Base-by-base conservation (phyloP, 441 rosid species). In the Sinapis alba region DNA sequence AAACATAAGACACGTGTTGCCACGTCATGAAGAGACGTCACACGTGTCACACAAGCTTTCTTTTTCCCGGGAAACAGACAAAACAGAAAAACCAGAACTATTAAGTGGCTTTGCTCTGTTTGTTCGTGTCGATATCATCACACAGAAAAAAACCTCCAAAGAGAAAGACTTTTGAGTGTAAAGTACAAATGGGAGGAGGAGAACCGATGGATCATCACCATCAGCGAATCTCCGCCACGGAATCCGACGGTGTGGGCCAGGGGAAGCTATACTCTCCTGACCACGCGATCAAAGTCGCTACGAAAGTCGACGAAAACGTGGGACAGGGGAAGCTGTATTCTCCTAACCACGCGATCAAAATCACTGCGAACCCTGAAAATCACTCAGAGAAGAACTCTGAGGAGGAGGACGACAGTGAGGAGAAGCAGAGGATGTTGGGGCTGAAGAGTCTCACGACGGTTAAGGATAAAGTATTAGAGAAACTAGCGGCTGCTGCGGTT, bases 381-480 rank as follows among this genome's bases (percentile, higher is more conserved):
- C 1, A 8, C 24, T 32, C 24, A 53, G 21, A 62, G 54, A 62
- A 63, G 69, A 45, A 10, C 4, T 30, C 78, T 0, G 15, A 18
- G 19, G 65, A 6, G 20, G 54, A 45, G 8, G 38, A 60, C 1
- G 34, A 38, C 7, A 13, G 6, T 2, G 53, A 45, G 28, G 36
- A 65, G 75, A 74, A 69, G 51, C 26, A 34, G 47, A 63, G 53
- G 38, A 61, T 80, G 64, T 68, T 61, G 61, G 80, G 77, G 18
- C 0, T 83, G 71, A 80, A 80, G 67, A 78, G 70, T 57, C 68
- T 84, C n/a, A 80, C 81, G 16, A 27, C 38, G 45, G 79, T 86
- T 6, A 86, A 84, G 68, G 88, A 83, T 24, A 79, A 58, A 79
- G 83, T 85, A 2, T 21, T 87, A 60, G 87, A 78, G 71, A 87